Percentiles rank a stretch among this genome's conserved stretches.
These are phyloP conservation scores for Gliomastix tumulicola DNA, from an alignment of 2,329 filamentous ascomycete species.

Conservation along the genomic window DNA sequence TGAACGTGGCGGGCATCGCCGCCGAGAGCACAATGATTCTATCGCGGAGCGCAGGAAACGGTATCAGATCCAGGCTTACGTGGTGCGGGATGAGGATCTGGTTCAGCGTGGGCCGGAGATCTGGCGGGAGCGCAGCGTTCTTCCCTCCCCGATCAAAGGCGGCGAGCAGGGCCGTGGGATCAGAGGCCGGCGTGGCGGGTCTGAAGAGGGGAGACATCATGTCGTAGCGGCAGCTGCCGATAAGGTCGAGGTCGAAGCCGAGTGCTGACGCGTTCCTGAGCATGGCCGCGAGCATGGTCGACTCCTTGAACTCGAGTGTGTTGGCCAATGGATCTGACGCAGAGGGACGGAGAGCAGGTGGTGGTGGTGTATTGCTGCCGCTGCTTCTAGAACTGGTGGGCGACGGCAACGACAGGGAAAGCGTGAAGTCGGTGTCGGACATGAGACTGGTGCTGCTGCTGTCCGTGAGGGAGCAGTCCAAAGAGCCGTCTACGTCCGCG, in stretches of 20 bases:
- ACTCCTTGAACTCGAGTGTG: slow-evolving; percentile 8
- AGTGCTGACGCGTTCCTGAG: slow-evolving; percentile 13
- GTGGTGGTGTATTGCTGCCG: too few relatives aligned
- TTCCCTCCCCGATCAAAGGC: too few relatives aligned
- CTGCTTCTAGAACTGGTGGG: too few relatives aligned
- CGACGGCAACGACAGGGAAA: too few relatives aligned
- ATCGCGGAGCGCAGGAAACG: slow-evolving; percentile 14
- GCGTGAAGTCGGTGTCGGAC: too few relatives aligned
- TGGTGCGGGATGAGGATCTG: slow-evolving; percentile 18
- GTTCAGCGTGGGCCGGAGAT: slow-evolving; percentile 14
- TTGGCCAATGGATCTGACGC: slow-evolving; percentile 9
- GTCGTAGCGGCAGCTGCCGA: slow-evolving; percentile 8
- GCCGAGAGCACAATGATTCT: slow-evolving; percentile 15
- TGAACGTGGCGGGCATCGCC: slow-evolving; percentile 11
- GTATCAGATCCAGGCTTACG: slow-evolving; percentile 14
- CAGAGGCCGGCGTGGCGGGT: slow-evolving; percentile 2
- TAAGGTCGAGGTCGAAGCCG: slow-evolving; percentile 5
- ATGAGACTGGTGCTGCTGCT: too few relatives aligned
- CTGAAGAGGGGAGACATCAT: slow-evolving; percentile 15
- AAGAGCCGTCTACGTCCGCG: too few relatives aligned
- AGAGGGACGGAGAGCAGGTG: too few relatives aligned
- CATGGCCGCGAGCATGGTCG: slow-evolving; percentile 10
- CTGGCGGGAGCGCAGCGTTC: slow-evolving; percentile 5
- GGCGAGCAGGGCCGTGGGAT: slow-evolving; percentile 5
- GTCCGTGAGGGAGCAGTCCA: too few relatives aligned